Percentiles rank a stretch among this genome's conserved stretches.
Evolutionary conservation across 768 basidiomycete species (phyloP).

Genomic region (Collybiopsis confluens): DNA sequence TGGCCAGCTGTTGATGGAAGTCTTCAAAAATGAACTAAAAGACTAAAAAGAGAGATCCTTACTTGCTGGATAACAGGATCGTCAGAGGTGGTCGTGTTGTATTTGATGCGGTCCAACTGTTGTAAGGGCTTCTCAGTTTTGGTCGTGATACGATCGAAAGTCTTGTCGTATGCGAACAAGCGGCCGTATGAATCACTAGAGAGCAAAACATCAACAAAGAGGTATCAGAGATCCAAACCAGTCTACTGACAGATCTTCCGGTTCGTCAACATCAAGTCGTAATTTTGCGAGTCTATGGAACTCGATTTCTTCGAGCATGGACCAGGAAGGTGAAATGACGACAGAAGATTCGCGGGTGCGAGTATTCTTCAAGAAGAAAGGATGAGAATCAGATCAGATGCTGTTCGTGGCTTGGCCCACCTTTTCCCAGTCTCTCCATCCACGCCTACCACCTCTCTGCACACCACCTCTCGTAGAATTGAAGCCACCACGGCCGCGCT

Average conservation of each 20-base stretch:
- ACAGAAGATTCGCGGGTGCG: slow-evolving; percentile 91
- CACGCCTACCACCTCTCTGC: slow-evolving; percentile 60
- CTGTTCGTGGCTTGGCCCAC: slow-evolving; percentile 33
- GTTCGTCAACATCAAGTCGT: slow-evolving; percentile 89
- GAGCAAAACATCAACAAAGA: slow-evolving; percentile 9
- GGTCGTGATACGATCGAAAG: slow-evolving; percentile 93
- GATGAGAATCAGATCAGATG: background rate
- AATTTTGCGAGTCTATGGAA: slow-evolving; percentile 90
- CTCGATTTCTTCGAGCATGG: slow-evolving; percentile 96
- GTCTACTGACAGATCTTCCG: slow-evolving; percentile 75
- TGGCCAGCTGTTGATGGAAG: slow-evolving; percentile 54
- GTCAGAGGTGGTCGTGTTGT: slow-evolving; percentile 96
- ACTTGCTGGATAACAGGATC: slow-evolving; percentile 96
- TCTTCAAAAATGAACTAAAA: slow-evolving; percentile 5
- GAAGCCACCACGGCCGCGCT: slow-evolving; percentile 45
- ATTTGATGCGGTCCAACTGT: slow-evolving; percentile 90
- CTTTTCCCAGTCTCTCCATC: slow-evolving; percentile 96
- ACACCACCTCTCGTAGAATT: slow-evolving; percentile 34
- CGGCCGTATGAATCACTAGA: slow-evolving; percentile 82
- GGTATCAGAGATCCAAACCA: background rate
- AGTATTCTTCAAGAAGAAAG: slow-evolving; percentile 47
- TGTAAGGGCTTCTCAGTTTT: slow-evolving; percentile 90
- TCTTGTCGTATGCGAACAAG: slow-evolving; percentile 88
- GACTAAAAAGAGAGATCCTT: slow-evolving; percentile 12
- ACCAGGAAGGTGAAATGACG: slow-evolving; percentile 87